phyloP scores from a whole-genome alignment of 768 basidiomycete genomes.

The Clavaria fumosa region DNA sequence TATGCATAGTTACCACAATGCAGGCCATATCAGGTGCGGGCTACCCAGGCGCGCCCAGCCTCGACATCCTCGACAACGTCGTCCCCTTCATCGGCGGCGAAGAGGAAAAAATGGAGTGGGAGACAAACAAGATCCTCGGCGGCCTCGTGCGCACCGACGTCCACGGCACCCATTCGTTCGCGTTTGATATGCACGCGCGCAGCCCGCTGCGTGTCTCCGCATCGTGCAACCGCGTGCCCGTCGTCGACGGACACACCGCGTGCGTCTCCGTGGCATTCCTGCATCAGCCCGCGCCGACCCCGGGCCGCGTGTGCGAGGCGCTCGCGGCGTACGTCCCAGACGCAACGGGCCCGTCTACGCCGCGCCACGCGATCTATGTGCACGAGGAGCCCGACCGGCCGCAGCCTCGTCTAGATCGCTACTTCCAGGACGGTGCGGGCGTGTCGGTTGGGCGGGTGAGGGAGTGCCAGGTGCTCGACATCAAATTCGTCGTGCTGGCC shows the following conservation, averaged over 20 bases:
- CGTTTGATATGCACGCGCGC: constrained; percentile 75
- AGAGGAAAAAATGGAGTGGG: constrained; percentile 99
- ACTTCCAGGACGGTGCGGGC: constrained; percentile 81
- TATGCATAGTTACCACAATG: constrained; percentile 85
- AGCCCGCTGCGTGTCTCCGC: constrained; percentile 83
- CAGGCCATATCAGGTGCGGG: constrained; percentile 97
- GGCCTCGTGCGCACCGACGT: constrained; percentile 46
- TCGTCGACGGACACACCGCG: constrained; percentile 90
- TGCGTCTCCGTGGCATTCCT: constrained; percentile 80
- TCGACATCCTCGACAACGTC: constrained; percentile 94
- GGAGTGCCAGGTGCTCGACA: constrained; percentile 81
- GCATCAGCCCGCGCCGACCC: constrained; percentile 62
- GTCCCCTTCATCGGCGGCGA: constrained; percentile 90
- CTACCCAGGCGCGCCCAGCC: constrained; percentile 82
- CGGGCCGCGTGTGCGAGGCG: constrained; percentile 78
- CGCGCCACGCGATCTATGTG: constrained; percentile 72
- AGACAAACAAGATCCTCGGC: constrained; percentile 92
- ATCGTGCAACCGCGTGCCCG: constrained; percentile 87
- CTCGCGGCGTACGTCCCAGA: constrained; percentile 60
- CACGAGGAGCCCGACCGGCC: constrained; percentile 89
- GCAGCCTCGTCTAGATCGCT: constrained; percentile 84
- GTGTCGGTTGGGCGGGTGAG: constrained; percentile 85
- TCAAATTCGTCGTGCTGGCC: constrained; percentile 87
- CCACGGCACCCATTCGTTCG: constrained; percentile 45
- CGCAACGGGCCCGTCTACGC: constrained; percentile 72